Percentiles rank a stretch among this genome's conserved stretches.
phyloP scores from a whole-genome alignment of 2,329 filamentous ascomycete genomes.

The Microcera coccophila region DNA sequence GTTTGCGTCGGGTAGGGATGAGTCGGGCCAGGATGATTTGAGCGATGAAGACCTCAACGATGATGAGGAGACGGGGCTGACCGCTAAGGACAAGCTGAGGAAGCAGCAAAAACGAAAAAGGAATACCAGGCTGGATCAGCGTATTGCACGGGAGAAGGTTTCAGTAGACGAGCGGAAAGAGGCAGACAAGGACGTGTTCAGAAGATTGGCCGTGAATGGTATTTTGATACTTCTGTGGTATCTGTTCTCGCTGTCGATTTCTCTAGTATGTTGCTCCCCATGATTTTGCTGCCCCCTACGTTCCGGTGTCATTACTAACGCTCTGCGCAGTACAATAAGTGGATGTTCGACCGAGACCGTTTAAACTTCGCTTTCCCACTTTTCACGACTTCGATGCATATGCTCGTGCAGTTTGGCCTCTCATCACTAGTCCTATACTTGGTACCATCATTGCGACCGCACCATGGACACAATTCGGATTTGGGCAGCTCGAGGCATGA shows the following conservation, averaged over 20 bases:
- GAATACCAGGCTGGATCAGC: conserved; percentile 66
- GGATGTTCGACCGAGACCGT: conserved; percentile 90
- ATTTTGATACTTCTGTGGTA: conserved; percentile 84
- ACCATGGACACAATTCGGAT: conserved; percentile 45
- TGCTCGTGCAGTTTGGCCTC: conserved; percentile 88
- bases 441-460: conserved; percentile 76
- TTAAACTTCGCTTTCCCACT: conserved; percentile 92
- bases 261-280: conserved; percentile 61
- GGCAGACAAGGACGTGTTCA: conserved; percentile 70
- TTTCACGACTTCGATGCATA: conserved; percentile 92
- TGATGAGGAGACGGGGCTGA: conserved; percentile 87
- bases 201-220: conserved; percentile 68
- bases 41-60: conserved; percentile 73
- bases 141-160: conserved; percentile 58
- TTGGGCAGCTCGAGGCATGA: conserved; percentile 49
- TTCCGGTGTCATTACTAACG: conserved; percentile 15
- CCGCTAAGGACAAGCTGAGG: conserved; percentile 65
- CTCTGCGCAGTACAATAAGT: conserved; percentile 82
- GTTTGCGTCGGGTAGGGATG: conserved; percentile 26
- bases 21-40: conserved; percentile 50
- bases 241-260: conserved; percentile 88
- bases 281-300: neutral
- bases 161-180: conserved; percentile 70
- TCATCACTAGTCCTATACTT: conserved; percentile 74
- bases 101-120: conserved; percentile 63